Evolutionary conservation across 2,329 filamentous ascomycete genomes (phyloP).

Genomic region (Cryphonectria parasitica): DNA sequence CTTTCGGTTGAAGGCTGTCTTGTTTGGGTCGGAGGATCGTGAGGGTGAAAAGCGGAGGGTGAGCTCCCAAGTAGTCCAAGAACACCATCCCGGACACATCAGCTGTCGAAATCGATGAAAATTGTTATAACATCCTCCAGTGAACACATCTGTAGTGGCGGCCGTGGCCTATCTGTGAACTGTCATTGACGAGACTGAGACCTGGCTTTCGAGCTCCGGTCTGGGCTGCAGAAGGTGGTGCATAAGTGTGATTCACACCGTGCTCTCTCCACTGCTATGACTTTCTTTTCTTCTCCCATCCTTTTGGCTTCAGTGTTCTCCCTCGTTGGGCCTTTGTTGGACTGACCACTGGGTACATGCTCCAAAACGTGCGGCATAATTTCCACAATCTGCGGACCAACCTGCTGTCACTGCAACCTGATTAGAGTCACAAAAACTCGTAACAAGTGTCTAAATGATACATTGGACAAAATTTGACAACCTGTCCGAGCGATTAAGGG

Average conservation of each 20-base stretch:
- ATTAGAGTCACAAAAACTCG: background rate
- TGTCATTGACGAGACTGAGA: background rate
- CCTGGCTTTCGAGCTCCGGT: background rate
- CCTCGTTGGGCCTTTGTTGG: too few species aligned
- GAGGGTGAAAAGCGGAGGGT: background rate
- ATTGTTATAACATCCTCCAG: background rate
- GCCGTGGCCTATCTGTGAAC: background rate
- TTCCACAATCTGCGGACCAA: background rate
- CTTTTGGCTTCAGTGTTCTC: background rate
- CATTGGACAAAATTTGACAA: background rate
- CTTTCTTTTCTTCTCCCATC: background rate
- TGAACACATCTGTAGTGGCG: background rate
- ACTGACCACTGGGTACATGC: too few species aligned
- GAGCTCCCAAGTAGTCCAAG: background rate
- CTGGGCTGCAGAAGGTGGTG: background rate
- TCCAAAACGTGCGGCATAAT: background rate
- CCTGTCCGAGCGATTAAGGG: too few species aligned
- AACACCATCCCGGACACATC: background rate
- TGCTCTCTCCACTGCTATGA: background rate
- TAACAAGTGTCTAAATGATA: too few species aligned
- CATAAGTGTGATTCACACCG: too few species aligned
- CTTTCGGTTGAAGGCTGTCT: background rate
- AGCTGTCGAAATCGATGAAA: background rate
- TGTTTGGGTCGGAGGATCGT: background rate
- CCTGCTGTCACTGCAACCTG: background rate